Percentiles rank a stretch among this genome's conserved stretches.
Evolutionary conservation across 306 rosid genomes (phyloP).

Genomic region (Vigna mungo): DNA sequence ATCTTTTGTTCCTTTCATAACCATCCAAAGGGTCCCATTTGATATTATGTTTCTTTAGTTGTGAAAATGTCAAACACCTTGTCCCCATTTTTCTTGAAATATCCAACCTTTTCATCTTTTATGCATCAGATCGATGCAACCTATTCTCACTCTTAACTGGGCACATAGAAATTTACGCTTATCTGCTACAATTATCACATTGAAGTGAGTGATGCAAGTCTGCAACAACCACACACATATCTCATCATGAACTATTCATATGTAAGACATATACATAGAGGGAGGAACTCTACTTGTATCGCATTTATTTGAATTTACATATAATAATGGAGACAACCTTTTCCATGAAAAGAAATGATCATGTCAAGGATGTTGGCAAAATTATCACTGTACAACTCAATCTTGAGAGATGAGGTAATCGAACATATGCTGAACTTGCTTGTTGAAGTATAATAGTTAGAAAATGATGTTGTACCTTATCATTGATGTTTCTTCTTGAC

Average conservation of each 20-base stretch:
- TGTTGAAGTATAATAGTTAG: not conserved
- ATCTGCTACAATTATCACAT: not conserved
- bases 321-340: not conserved
- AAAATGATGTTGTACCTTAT: not conserved
- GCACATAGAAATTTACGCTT: not conserved
- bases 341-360: not conserved
- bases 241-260: not conserved
- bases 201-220: not conserved
- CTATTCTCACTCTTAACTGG: not conserved
- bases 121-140: slow-evolving; percentile 21
- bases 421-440: not conserved
- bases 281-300: not conserved
- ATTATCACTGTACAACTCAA: not conserved
- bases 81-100: slow-evolving; percentile 32
- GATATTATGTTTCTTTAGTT: slow-evolving; percentile 40
- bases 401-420: not conserved
- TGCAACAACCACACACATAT: slow-evolving; percentile 1
- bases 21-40: slow-evolving; percentile 40
- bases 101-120: slow-evolving; percentile 28
- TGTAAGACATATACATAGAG: not conserved
- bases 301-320: too few relatives aligned
- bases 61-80: slow-evolving; percentile 13
- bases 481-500: not conserved
- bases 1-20: slow-evolving; percentile 45
- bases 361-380: not conserved